Evolutionary conservation across 305 asterid species (phyloP), one percentile per base, ranked within the genome.

Genomic region (Fraxinus angustifolia): DNA sequence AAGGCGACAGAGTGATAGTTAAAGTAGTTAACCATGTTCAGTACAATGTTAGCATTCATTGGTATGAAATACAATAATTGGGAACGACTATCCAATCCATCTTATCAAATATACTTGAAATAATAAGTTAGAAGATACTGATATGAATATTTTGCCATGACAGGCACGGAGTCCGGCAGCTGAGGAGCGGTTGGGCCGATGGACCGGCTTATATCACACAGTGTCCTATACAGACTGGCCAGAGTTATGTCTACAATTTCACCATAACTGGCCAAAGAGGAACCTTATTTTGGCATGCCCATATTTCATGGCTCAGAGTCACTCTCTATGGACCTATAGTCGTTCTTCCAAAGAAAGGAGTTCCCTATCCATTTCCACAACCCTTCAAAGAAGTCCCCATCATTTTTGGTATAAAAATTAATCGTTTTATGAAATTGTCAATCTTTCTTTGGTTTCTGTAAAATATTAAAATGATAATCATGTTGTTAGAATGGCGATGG

Each of bases 11-110:
- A 28, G 73, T 87, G 83, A 56, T 85, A 2, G 62, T 87, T n/a
- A 87, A 85, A 81, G 84, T 87, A 75, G 87, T 87, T 80, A 87
- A 87, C 81, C 80, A 83, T 77, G 87, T 83, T 19, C 76, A 72
- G 68, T 62, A 85, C 84, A 87, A 83, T 83, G 81, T 85, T 81
- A 83, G 86, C 11, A 45, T 87, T 83, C 90, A 87, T 73, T 87
- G 88, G 88, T 83, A 85, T 8, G 80, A 11, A 74, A 48, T 17
- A 2, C 26, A 4, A 50, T 16, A 19, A 16, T 50, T n/a, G 60
- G 62, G 8, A 50, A n/a, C 23, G 8, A 16, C 8, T 5, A 19
- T 50, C 7, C 21, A 4, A 50, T 50, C 23, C 21, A 50, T 5
- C 3, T 50, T 50, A 50, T 50, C 62, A 50, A 50, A 50, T 4